Base-by-base conservation (phyloP, 176 grass and related monocot species). In the Oryza meridionalis region DNA sequence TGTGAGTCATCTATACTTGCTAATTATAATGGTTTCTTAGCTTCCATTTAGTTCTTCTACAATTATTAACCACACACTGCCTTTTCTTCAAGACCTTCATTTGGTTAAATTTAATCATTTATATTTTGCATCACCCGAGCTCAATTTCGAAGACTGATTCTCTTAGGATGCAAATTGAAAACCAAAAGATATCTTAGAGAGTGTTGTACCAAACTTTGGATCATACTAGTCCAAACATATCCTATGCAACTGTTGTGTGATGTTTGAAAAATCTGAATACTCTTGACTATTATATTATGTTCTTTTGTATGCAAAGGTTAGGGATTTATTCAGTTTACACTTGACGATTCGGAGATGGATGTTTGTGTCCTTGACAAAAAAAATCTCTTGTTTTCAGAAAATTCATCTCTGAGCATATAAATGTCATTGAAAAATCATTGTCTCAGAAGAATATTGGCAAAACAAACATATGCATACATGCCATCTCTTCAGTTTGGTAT, bases 1-100 rank as follows among this genome's bases (percentile, higher is more conserved):
- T 24, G 96, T 96, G 84, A 99, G 91, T 81, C 37, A 12, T 86
- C 68, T 65, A 46, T 63, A 26, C 46, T 35, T 83, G n/a, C 26
- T 86, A 29, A 69, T 40, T 37, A 40, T 63, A 38, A 61, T 50
- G 9, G 15, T 16, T 74, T 73, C 45, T 59, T 47, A 77, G 29
- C 27, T 14, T 32, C 0, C 67, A 38, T 78, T 67, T 44, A 46
- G 47, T 72, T 73, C 38, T 37, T 55, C 1, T 32, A 74, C 26
- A 59, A 70, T 77, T 29, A 16, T 77, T 46, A 67, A 68, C 14
- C 76, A 10, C 47, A 7, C 44, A 19, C 2, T 84, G 22, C 5
- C 49, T 63, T 51, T 21, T 68, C 21, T 6, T 16, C 24, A 40
- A 78, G 0, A 68, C 35, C 37, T 73, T 63, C 16, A 19, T 78